Evolutionary conservation across 345 rosid species (phyloP), one percentile per base, ranked within the genome.

Genomic region (Eucalyptus polyanthemos): DNA sequence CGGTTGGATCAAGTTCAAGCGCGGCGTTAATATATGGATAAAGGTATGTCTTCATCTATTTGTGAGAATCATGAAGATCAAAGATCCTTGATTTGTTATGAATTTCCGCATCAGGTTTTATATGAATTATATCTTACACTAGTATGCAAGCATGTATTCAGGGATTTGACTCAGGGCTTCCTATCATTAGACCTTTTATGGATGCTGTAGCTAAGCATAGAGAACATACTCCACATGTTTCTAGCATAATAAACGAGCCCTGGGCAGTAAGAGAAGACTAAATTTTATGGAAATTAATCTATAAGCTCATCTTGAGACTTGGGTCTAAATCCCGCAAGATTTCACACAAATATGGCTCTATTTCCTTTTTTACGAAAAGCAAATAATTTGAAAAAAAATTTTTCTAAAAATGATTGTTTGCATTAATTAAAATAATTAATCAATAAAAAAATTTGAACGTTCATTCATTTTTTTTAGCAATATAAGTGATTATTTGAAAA

Each of bases 331-430:
- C 67, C 3, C 0, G 1, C 1, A 27, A 15, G 8, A 60, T 27
- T 25, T 11, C 0, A 0, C 67, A 6, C n/a, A 27, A 25, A 4
- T 27, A 60, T 60, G 4, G 3, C 14, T 11, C 15, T 5, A 22
- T 56, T 56, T 56, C 3, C 1, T 56, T 56, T 56, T 56, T 56
- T 10, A 4, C 0, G 1, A 2, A 56, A 56, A 22, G 1, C 4
- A 22, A 56, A 56, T 4, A 0, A 22, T 56, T 56, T 56, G 4
- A 9, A 56, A 56, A 56, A 56, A 24, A 2, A 22, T 4, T 56
- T 54, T 56, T 0, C 0, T 62, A 62, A 27, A 60, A 60, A 6
- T 3, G 0, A 62, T 62, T 0, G 0, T 13, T 62, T 56, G 1
- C 2, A 22, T 56, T 4, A 2, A 1, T 56, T 22, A 2, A 56